A percentile compares a stretch with the other conserved stretches of the same genome.
Conservation (phyloP, 148 eudicot species). For the Cornus suecica region DNA sequence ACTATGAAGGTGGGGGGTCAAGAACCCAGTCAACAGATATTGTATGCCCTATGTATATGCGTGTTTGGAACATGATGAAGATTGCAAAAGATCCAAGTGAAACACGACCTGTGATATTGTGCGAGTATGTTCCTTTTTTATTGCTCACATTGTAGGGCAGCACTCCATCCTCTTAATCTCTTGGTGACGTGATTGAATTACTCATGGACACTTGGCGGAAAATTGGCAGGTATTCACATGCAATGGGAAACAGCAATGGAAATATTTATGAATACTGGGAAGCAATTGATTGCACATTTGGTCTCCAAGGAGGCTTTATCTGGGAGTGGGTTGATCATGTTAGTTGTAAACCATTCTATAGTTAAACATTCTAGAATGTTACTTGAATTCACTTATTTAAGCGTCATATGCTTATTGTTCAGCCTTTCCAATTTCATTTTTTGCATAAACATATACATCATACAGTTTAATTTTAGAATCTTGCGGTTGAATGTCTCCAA, state of each 20-base stretch:
- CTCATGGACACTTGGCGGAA: constrained; percentile 4
- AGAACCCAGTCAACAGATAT: constrained; percentile 93
- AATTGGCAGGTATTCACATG: constrained; percentile 79
- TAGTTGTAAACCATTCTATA: background rate
- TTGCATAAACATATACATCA: background rate
- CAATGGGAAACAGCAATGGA: constrained; percentile 98
- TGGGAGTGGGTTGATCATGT: constrained; percentile 99
- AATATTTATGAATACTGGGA: constrained; percentile 84
- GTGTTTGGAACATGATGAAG: constrained; percentile 81
- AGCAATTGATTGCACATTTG: constrained; percentile 90
- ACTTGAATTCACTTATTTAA: too few relatives aligned
- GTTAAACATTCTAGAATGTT: background rate
- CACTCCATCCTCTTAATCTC: background rate
- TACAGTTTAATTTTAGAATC: background rate
- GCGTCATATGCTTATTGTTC: background rate
- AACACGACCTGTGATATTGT: constrained; percentile 82
- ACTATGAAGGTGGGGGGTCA: constrained; percentile 98
- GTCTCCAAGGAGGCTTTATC: constrained; percentile 98
- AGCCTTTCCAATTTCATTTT: background rate
- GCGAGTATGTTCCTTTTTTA: constrained; percentile 73
- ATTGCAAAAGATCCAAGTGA: constrained; percentile 88
- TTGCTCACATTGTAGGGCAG: background rate
- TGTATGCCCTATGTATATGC: constrained; percentile 98
- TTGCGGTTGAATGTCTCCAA: background rate
- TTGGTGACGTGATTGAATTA: constrained; percentile 2